A percentile compares a stretch with the other conserved stretches of the same genome.
phyloP scores from a whole-genome alignment of 1,284 basidiomycete genomes.

The Tremellales sp. region DNA sequence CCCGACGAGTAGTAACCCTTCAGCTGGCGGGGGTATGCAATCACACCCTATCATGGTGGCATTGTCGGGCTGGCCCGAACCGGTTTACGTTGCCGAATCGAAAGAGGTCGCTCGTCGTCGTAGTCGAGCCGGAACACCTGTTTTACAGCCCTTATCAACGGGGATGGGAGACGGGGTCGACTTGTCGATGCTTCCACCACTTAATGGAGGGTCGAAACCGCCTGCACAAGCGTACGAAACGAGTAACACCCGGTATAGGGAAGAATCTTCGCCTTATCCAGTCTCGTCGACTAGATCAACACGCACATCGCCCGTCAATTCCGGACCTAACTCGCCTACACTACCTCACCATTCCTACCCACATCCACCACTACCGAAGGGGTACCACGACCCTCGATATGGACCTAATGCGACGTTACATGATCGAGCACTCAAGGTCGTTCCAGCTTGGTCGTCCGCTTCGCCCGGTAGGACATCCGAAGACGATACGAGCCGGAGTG shows the following conservation, averaged over 20 bases:
- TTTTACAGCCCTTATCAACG: background rate
- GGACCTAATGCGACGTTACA: conserved; percentile 7
- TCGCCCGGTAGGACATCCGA: background rate
- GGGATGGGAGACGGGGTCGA: background rate
- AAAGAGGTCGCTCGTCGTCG: background rate
- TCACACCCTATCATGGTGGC: conserved; percentile 22
- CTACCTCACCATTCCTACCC: conserved; percentile 3
- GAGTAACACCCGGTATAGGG: background rate
- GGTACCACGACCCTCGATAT: conserved; percentile 12
- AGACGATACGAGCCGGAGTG: background rate
- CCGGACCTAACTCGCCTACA: conserved; percentile 19
- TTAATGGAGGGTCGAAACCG: background rate
- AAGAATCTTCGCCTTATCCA: background rate
- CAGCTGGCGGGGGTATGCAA: background rate
- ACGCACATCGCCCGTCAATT: conserved; percentile 11
- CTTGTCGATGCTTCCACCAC: background rate
- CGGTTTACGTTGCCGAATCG: conserved; percentile 19
- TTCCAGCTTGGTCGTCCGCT: conserved; percentile 10
- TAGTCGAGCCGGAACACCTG: background rate
- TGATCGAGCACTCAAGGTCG: conserved; percentile 13
- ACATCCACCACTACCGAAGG: background rate
- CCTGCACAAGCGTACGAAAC: background rate
- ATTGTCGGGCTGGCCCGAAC: conserved; percentile 32
- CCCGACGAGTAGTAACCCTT: background rate
- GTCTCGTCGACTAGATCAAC: conserved; percentile 11